Evolutionary conservation across 306 rosid genomes (phyloP), one percentile per base, ranked within the genome.

Genomic region (Quercus rubra): DNA sequence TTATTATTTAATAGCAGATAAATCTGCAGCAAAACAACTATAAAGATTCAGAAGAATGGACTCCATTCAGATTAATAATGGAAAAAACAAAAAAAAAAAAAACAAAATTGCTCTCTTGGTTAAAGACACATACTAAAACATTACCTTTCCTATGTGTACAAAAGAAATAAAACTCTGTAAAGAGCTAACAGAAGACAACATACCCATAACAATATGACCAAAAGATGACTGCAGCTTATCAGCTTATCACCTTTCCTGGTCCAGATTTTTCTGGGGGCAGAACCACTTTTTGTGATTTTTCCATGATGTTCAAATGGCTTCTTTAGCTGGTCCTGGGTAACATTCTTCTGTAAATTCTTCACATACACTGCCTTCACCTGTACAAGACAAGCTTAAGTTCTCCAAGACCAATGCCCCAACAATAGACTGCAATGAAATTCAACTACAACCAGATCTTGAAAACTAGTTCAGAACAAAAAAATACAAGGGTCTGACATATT

Each of bases 331-430:
- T 91, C 97, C 84, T 91, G 97, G 35, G 97, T 92, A n/a, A 92
- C 92, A 88, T 85, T 87, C 87, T 86, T 89, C 1, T 95, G 99
- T 55, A 94, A 83, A 85, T 92, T 88, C 88, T 92, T 94, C 81
- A 94, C 97, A 31, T 94, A 92, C 27, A 94, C 91, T 13, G 97
- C 99, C 84, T 91, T 92, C 82, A 92, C 97, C 99, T 94, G 89
- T 55, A 74, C 57, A 57, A 79, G 57, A 27, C 55, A 74, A 27
- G 77, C 61, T 8, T 20, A 73, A 80, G 63, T 78, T 51, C 52
- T 67, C 31, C 52, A 14, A 71, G 21, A 73, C 71, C 43, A 86
- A 77, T 63, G 76, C 41, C 78, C 63, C 73, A 78, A n/a, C 67
- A 75, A 13, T 23, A 49, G n/a, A n/a, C 41, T 33, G 69, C 35